Evolutionary conservation across 495 filamentous ascomycete genomes (phyloP).

Genomic region (Parathielavia hyrcaniae): DNA sequence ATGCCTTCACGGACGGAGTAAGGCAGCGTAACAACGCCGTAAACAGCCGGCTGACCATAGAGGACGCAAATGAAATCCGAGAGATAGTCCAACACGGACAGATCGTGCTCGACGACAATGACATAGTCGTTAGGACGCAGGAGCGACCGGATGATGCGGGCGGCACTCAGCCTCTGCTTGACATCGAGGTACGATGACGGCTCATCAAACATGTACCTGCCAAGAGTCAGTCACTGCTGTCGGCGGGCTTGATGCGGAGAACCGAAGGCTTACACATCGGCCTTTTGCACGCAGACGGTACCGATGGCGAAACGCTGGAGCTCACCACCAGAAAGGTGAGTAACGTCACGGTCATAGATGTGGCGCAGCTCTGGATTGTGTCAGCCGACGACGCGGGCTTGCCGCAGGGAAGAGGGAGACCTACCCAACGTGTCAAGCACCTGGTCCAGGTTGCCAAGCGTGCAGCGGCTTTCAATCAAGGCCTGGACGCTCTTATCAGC

Average conservation of each 20-base stretch:
- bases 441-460: constrained; percentile 75
- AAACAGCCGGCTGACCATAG: constrained; percentile 89
- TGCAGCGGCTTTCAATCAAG: constrained; percentile 64
- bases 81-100: constrained; percentile 95
- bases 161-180: constrained; percentile 91
- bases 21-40: constrained; percentile 96
- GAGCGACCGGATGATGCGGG: constrained; percentile 82
- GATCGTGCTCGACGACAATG: constrained; percentile 97
- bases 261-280: constrained; percentile 69
- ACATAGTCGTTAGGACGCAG: constrained; percentile 87
- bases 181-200: constrained; percentile 97
- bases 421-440: constrained; percentile 71
- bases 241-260: not conserved
- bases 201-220: constrained; percentile 94
- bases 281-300: constrained; percentile 89
- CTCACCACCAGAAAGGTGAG: constrained; percentile 88
- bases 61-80: constrained; percentile 97
- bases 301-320: constrained; percentile 96
- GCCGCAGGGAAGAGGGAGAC: constrained; percentile 29
- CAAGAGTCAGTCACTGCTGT: constrained; percentile 1
- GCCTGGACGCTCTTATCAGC: constrained; percentile 66
- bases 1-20: constrained; percentile 97
- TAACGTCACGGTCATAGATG: constrained; percentile 81
- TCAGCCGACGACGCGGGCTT: constrained; percentile 19
- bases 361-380: constrained; percentile 64